Conservation (phyloP, 352 stramenopile genomes). For the Globisporangium splendens region DNA sequence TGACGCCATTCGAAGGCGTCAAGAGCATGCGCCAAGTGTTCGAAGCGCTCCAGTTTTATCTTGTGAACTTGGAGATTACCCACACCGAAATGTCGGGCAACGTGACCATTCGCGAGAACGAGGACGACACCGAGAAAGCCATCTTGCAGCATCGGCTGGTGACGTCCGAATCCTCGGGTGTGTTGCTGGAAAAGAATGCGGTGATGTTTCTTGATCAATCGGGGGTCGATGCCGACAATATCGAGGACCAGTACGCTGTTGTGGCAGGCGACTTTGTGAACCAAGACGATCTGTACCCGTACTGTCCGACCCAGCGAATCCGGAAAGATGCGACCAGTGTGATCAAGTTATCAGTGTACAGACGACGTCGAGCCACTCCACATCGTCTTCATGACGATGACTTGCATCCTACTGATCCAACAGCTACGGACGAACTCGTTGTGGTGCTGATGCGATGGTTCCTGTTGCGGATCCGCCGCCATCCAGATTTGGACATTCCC, state of each 20-base stretch:
- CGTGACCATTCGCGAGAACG: slow-evolving; percentile 41
- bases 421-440: background rate
- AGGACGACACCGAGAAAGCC: slow-evolving; percentile 5
- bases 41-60: slow-evolving; percentile 28
- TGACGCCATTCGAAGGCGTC: slow-evolving; percentile 31
- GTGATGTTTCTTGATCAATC: slow-evolving; percentile 15
- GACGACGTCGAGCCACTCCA: background rate
- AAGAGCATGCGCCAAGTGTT: slow-evolving; percentile 33
- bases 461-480: background rate
- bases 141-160: slow-evolving; percentile 8
- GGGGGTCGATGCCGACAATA: background rate
- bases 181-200: slow-evolving; percentile 6
- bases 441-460: slow-evolving; percentile 9
- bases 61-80: slow-evolving; percentile 28
- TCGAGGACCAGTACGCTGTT: slow-evolving; percentile 6
- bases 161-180: background rate
- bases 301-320: slow-evolving; percentile 10
- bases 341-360: slow-evolving; percentile 4
- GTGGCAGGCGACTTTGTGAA: slow-evolving; percentile 10
- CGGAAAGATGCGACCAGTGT: slow-evolving; percentile 20
- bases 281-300: slow-evolving; percentile 15
- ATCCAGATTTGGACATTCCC: slow-evolving; percentile 2
- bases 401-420: too few species aligned
- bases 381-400: background rate
- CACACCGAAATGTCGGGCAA: slow-evolving; percentile 33